A percentile compares a stretch with the other conserved stretches of the same genome.
Conservation (phyloP, 2,329 filamentous ascomycete genomes). For the Xylaria sp. region DNA sequence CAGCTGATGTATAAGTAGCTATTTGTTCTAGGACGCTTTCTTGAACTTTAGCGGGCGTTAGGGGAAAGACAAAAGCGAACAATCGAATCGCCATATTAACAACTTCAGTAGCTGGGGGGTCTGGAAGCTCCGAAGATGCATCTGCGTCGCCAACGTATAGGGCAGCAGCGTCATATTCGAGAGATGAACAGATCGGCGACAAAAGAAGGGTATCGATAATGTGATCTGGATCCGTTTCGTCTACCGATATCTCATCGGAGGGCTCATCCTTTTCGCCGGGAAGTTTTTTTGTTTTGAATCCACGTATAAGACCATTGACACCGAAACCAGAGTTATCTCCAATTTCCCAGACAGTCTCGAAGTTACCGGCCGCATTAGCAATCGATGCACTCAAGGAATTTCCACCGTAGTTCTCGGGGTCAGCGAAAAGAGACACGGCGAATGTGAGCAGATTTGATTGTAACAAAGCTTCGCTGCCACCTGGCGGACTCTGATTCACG, state of each 20-base stretch:
- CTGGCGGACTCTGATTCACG: slow-evolving; percentile 83
- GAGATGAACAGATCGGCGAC: slow-evolving; percentile 78
- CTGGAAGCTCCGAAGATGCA: slow-evolving; percentile 59
- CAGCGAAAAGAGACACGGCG: slow-evolving; percentile 89
- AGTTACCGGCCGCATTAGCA: slow-evolving; percentile 84
- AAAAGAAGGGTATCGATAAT: slow-evolving; percentile 65
- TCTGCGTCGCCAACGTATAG: slow-evolving; percentile 69
- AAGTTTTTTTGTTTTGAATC: slow-evolving; percentile 73
- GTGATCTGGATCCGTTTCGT: slow-evolving; percentile 66
- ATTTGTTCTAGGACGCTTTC: slow-evolving; percentile 96
- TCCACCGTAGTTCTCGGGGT: slow-evolving; percentile 85
- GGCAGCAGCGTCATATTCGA: slow-evolving; percentile 87
- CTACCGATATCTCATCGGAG: slow-evolving; percentile 50
- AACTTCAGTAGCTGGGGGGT: slow-evolving; percentile 88
- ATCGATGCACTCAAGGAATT: slow-evolving; percentile 90
- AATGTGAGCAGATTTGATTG: slow-evolving; percentile 91
- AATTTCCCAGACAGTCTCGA: slow-evolving; percentile 94
- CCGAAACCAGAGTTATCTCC: slow-evolving; percentile 95
- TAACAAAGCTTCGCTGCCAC: slow-evolving; percentile 81
- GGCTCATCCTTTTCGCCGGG: slow-evolving; percentile 69
- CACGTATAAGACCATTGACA: slow-evolving; percentile 81
- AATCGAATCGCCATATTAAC: slow-evolving; percentile 93
- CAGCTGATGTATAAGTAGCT: slow-evolving; percentile 83
- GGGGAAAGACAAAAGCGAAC: slow-evolving; percentile 87
- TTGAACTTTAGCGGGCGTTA: slow-evolving; percentile 89